Evolutionary conservation across 2,329 filamentous ascomycete species (phyloP), one percentile per base, ranked within the genome.

Genomic region (Xylaria arbuscula): DNA sequence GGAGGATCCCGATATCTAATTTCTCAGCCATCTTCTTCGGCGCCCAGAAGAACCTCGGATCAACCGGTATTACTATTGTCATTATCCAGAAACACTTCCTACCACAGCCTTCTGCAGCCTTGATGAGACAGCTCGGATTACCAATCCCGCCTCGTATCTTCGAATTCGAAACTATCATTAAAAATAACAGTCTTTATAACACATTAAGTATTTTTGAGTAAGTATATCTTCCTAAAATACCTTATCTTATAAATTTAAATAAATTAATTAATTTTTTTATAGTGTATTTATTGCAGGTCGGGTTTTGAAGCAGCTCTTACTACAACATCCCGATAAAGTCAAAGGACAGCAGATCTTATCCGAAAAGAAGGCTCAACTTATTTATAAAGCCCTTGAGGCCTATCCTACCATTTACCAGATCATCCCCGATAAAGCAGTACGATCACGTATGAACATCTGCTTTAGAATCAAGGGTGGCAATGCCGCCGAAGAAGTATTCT

Each of bases 151-250:
- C 95, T 2, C 88, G 93, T n/a, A 88, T 98, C 51, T 83, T 98
- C 57, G 89, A 93, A 72, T 98, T 95, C 77, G 90, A 93, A 70
- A 93, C 88, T 0, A 91, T 95, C 72, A 91, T 92, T 48, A 97
- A 97, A 85, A 97, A 97, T 83, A 95, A 97, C 83, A 95, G 92
- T 74, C 86, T 98, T 32, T 98, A 98, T 84, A 98, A 98, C 81
- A 98, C 95, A 0, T 84, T 98, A 13, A 94, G 93, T 76, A 97
- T 98, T 76, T 97, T 98, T 76, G 94, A 88, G 88, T 89, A 79
- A n/a, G 54, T 53, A 15, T 15, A 32, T 28, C 50, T 32, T 53
- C 24, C 50, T 51, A n/a, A 32, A 53, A 53, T 50, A 24, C 19
- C 19, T 24, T 24, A 24, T 28, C 24, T 51, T 51, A 51, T 17